Base-by-base conservation (phyloP, 495 filamentous ascomycete species). In the Penicillium angulare region DNA sequence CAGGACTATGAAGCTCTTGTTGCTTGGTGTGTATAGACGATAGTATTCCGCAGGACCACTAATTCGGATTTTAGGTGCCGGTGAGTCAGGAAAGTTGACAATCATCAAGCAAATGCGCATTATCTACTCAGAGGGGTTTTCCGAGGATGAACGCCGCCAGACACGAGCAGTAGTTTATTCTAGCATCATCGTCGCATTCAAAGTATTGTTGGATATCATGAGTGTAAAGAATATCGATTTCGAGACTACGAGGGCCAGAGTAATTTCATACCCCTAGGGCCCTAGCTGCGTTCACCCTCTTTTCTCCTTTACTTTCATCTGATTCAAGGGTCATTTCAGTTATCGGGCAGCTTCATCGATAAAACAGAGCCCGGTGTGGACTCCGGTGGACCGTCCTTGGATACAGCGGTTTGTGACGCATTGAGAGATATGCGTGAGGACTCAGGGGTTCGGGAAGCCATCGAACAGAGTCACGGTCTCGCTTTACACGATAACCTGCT, bases 61-160 rank as follows among this genome's bases (percentile, higher is more conserved):
- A 31, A 55, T 45, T 7, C 13, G 15, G 17, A 31, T 4, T 47
- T 10, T 38, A 97, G 93, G 93, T 66, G 93, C 93, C 60, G 93
- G 93, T 61, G 93, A 98, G 74, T 96, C 90, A 23, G 93, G 93
- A 36, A 98, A 98, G 67, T 98, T 95, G 7, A 98, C 93, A 5
- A 92, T 98, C 51, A 81, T 98, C 44, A 98, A 98, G 76, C 93
- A 98, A 78, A 98, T 98, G 93, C 91, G 92, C 63, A 86, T 98
- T 69, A 97, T 98, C 58, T 91, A 98, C 64, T 86, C 89, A 32
- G 82, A 89, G 65, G 93, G 95, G 16, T 97, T 97, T 68, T 88
- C 87, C 36, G 85, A 92, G 57, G 86, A 84, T 56, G 93, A 98
- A 67, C 87, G 92, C 56, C 84, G 92, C 55, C 90, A 96, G 72